Conservation (phyloP, 116 monocot genomes). For the Zostera marina region DNA sequence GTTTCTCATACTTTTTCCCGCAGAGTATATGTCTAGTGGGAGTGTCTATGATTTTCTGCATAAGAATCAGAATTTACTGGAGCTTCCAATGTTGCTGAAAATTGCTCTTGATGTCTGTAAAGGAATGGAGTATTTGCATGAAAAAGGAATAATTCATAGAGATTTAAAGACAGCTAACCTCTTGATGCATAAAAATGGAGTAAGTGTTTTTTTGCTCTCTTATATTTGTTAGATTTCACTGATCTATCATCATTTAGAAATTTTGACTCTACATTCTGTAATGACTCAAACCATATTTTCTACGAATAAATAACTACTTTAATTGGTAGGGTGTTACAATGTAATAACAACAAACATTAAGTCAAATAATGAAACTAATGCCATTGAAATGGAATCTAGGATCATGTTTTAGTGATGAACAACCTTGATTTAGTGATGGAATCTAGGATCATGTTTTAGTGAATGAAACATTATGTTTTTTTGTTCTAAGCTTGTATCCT, state of each 20-base stretch:
- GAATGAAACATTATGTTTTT: too few species aligned
- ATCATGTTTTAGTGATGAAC: too few species aligned
- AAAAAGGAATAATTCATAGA: constrained; percentile 80
- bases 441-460: too few species aligned
- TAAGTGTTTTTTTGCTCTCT: constrained; percentile 11
- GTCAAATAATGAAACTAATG: too few species aligned
- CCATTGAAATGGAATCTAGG: too few species aligned
- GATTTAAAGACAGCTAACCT: constrained; percentile 96
- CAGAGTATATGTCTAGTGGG: constrained; percentile 91
- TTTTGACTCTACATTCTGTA: background rate
- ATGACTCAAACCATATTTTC: too few species aligned
- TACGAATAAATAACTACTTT: too few species aligned
- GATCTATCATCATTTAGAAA: background rate
- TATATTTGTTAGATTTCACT: background rate
- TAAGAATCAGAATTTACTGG: constrained; percentile 36
- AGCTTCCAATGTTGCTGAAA: constrained; percentile 52
- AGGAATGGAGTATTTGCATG: constrained; percentile 94
- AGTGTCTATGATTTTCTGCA: constrained; percentile 82
- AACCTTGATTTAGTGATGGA: too few species aligned
- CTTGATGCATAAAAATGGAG: constrained; percentile 55
- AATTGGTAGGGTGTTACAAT: too few species aligned
- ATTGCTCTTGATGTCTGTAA: constrained; percentile 62
- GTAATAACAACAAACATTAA: too few species aligned
- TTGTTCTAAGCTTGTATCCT: too few species aligned
- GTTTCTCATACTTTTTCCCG: background rate